These are phyloP conservation scores for Xanthoconium purpureum DNA, from an alignment of 768 basidiomycete species.

Conservation along the genomic window DNA sequence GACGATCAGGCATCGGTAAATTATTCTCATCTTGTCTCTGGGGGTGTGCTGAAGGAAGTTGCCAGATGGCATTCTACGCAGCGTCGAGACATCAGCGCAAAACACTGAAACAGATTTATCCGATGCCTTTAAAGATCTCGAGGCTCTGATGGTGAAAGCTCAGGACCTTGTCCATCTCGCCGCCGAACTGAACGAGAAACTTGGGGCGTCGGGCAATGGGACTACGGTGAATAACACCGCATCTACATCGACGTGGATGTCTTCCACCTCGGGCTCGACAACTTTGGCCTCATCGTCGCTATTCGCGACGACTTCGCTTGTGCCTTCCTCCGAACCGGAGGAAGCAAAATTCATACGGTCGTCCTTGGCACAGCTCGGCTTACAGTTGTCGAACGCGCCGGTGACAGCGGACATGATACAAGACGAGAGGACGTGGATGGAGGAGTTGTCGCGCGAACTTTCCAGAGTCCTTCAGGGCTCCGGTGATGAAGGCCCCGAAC, in stretches of 20 bases:
- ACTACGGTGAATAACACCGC: constrained; percentile 1
- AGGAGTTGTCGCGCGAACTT: constrained; percentile 80
- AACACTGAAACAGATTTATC: constrained; percentile 62
- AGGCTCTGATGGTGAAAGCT: constrained; percentile 87
- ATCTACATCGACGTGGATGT: constrained; percentile 15
- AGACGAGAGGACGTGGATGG: constrained; percentile 76
- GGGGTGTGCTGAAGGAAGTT: constrained; percentile 4
- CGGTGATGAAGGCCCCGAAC: constrained; percentile 12
- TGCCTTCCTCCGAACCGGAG: constrained; percentile 60
- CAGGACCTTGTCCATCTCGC: constrained; percentile 91
- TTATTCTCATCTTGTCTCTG: neutral
- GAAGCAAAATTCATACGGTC: constrained; percentile 85
- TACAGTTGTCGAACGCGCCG: constrained; percentile 74
- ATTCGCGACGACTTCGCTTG: constrained; percentile 30
- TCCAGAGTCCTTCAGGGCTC: constrained; percentile 62
- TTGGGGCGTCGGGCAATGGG: constrained; percentile 45
- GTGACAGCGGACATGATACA: constrained; percentile 87
- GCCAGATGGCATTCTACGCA: constrained; percentile 77
- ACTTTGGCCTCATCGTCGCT: constrained; percentile 20
- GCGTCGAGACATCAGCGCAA: constrained; percentile 66
- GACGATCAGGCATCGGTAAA: constrained; percentile 32
- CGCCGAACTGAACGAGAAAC: constrained; percentile 78
- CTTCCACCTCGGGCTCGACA: constrained; percentile 19
- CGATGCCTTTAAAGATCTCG: constrained; percentile 81
- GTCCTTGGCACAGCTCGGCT: constrained; percentile 85